Evolutionary conservation across 208 protist genomes (phyloP), one percentile per base, ranked within the genome.

Genomic region (Borovskyia barvae): DNA sequence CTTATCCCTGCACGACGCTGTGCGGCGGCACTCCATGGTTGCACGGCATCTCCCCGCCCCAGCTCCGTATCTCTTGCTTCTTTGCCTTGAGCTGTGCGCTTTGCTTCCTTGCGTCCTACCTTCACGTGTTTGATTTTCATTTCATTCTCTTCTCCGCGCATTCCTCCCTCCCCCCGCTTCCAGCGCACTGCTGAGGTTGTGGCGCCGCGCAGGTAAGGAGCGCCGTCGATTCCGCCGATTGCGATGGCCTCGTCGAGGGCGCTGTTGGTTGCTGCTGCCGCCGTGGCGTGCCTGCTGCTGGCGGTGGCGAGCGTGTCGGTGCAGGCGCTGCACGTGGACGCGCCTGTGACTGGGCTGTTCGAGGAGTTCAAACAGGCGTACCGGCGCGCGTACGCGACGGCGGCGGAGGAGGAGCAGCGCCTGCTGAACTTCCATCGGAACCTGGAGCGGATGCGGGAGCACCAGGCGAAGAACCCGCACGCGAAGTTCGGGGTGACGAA

Each of bases 401-500:
- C 39, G 37, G 36, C 14, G 9, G 75, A 87, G 68, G 75, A 82
- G 69, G 33, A 36, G 11, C 48, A 39, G 48, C 65, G 75, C 39
- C 37, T 77, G 28, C 22, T 19, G 37, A 54, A 72, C 64, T 87
- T 87, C 63, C 20, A 51, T 36, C 42, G 60, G 15, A 87, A 87
- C 58, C 19, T 85, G 37, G 48, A 70, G 46, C n/a, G 28, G 26
- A 65, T 69, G 64, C 15, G 30, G 39, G 33, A 32, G 33, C 46
- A 78, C 33, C 50, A 77, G 51, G 67, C 69, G 36, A 49, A 51
- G 15, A 86, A 88, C 73, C 72, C 80, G 15, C 54, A 80, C 41
- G 84, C 78, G 22, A 66, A 40, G 33, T 89, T 89, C 58, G 73
- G 70, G 29, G 50, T 81, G 30, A 84, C 70, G 39, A 67, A 49